Base-by-base conservation (phyloP, 2,329 filamentous ascomycete genomes). In the Colletotrichum aenigma region DNA sequence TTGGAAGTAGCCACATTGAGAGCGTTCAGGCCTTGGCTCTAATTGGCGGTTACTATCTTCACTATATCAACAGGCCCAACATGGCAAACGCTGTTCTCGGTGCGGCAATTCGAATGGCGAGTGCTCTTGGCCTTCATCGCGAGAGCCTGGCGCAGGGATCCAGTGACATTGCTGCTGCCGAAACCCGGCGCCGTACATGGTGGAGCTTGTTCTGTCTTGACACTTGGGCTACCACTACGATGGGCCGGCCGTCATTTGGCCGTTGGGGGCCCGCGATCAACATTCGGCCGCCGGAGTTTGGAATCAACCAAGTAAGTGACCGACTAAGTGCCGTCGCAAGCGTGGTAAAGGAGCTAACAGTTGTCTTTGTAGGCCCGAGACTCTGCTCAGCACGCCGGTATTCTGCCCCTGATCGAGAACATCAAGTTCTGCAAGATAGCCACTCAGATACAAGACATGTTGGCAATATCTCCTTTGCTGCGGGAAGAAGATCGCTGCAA, bases 391-490 rank as follows among this genome's bases (percentile, higher is more conserved):
- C 88, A 94, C 64, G 89, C 93, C 3, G 92, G 92, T 71, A 91
- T 94, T 70, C 87, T 95, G 6, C 94, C 94, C 1, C 84, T 95
- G 18, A 91, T 94, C 32, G 93, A 96, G 83, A 95, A 94, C 81
- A 93, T 95, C 77, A 92, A 93, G 66, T 96, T 96, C 83, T 95
- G 94, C 85, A 94, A 94, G 82, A 94, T 96, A 75, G 93, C 94
- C 24, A 95, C 94, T 0, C 91, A 92, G 76, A 94, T 96, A 72
- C 94, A 96, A 81, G 94, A 96, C 80, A 90, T 92, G 68, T 88
- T 96, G 4, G 93, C 94, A 18, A 91, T 93, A 70, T 90, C 91
- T 3, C 93, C 94, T 1, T 86, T 95, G 2, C 88, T 95, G 3
- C 89, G 90, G n/a, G 87, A 89, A 34, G 89, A 92, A 34, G 93